Percentiles rank a stretch among this genome's conserved stretches.
These are phyloP conservation scores for Trichoderma gamsii DNA, from an alignment of 495 filamentous ascomycete genomes.

Conservation along the genomic window DNA sequence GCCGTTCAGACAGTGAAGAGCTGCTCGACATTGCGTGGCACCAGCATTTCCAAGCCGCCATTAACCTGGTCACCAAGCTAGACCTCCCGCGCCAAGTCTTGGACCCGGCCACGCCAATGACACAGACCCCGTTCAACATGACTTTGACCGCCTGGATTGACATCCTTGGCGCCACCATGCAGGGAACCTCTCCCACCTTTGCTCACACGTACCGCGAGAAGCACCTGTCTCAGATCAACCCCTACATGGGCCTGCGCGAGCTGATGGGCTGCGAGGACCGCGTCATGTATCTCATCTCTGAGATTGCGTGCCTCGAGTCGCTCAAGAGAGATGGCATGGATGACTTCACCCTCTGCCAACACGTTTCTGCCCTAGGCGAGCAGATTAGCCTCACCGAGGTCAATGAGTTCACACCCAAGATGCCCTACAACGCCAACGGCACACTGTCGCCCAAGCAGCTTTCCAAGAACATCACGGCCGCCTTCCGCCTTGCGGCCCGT, in stretches of 20 bases:
- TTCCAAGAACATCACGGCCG: slow-evolving; percentile 75
- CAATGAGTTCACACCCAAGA: slow-evolving; percentile 41
- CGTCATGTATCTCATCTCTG: slow-evolving; percentile 96
- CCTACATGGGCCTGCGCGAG: slow-evolving; percentile 70
- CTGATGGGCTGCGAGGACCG: slow-evolving; percentile 97
- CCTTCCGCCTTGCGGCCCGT: slow-evolving; percentile 87
- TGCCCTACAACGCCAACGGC: slow-evolving; percentile 58
- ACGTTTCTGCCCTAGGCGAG: slow-evolving; percentile 72
- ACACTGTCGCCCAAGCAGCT: slow-evolving; percentile 75
- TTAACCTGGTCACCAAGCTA: slow-evolving; percentile 73
- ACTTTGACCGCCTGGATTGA: slow-evolving; percentile 93
- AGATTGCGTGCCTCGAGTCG: slow-evolving; percentile 91
- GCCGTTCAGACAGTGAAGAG: slow-evolving; percentile 65
- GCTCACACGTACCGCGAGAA: slow-evolving; percentile 89
- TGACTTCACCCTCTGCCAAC: slow-evolving; percentile 73
- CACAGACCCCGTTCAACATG: slow-evolving; percentile 88
- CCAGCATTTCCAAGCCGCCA: slow-evolving; percentile 90
- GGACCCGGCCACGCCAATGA: slow-evolving; percentile 48
- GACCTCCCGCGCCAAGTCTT: slow-evolving; percentile 64
- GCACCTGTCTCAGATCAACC: slow-evolving; percentile 64
- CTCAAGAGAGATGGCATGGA: slow-evolving; percentile 78
- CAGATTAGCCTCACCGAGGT: slow-evolving; percentile 78
- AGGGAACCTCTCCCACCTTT: slow-evolving; percentile 76
- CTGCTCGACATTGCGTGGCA: slow-evolving; percentile 95
- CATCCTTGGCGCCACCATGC: slow-evolving; percentile 90